Conservation (phyloP, 2,329 filamentous ascomycete genomes). For the Talaromyces sp. region DNA sequence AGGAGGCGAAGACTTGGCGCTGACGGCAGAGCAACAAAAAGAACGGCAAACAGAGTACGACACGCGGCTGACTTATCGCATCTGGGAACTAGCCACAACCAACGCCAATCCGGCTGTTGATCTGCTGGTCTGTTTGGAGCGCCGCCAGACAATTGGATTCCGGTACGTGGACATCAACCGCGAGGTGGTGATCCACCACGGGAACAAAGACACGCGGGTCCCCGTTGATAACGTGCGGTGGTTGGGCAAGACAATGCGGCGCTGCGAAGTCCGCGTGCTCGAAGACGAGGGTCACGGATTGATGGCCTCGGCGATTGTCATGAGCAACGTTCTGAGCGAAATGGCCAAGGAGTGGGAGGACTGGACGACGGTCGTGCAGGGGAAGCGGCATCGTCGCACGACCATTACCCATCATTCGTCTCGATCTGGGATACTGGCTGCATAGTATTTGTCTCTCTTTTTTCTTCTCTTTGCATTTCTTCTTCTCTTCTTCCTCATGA, state of each 20-base stretch:
- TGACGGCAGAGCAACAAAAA: conserved; percentile 22
- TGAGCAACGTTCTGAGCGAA: conserved; percentile 91
- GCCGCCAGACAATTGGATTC: conserved; percentile 87
- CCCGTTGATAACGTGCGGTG: conserved; percentile 93
- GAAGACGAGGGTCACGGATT: conserved; percentile 90
- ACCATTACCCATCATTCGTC: conserved; percentile 18
- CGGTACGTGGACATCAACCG: conserved; percentile 93
- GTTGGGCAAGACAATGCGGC: conserved; percentile 88
- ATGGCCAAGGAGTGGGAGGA: conserved; percentile 93
- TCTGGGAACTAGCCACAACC: conserved; percentile 88
- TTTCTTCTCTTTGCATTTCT: not conserved
- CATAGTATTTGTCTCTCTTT: not conserved
- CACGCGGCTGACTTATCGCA: conserved; percentile 78
- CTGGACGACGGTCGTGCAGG: conserved; percentile 60
- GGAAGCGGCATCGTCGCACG: conserved; percentile 30
- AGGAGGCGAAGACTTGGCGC: conserved; percentile 7
- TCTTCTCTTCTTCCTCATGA: not conserved
- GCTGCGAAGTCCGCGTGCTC: conserved; percentile 84
- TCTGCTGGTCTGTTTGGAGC: conserved; percentile 84
- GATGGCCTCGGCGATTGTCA: conserved; percentile 90
- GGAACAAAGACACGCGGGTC: conserved; percentile 81
- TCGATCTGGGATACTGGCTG: conserved; percentile 17
- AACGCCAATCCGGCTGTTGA: conserved; percentile 93
- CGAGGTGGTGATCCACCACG: conserved; percentile 89
- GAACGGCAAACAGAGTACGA: conserved; percentile 59